Evolutionary conservation across 805 yeast species (phyloP), one percentile per base, ranked within the genome.

Genomic region (Wickerhamomyces ciferrii): DNA sequence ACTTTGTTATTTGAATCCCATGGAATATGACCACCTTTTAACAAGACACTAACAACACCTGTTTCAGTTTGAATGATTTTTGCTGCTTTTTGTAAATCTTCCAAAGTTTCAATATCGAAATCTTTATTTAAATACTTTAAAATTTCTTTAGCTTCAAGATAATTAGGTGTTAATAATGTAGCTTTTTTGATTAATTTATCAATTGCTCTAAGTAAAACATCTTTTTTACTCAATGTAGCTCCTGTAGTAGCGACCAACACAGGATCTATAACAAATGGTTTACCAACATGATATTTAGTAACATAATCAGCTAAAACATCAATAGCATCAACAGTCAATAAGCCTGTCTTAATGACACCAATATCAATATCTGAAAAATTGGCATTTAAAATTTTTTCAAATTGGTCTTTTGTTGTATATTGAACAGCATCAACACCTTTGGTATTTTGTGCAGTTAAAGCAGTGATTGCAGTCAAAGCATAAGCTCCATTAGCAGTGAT

Each of bases 241-340:
- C 96, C 96, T 0, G 94, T 80, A 0, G 96, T 87, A 4, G 94
- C 81, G 10, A 84, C 81, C 78, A 89, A 76, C 5, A 89, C 96
- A 0, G 97, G 96, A 60, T 89, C 97, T 39, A 89, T 71, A 2
- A 87, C 80, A 19, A 88, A 53, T 4, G 66, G 58, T 34, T 71
- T 63, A 1, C 61, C 56, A 2, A 31, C 52, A 21, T 65, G 62
- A 37, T 63, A 54, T 29, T 61, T 53, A 1, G 54, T 58, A 24
- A 78, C 48, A 42, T 66, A 63, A 7, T 64, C 65, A 5, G 60
- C 52, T 38, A 86, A 64, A 0, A 73, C 76, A 2, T 63, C 65
- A 13, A 82, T 72, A 0, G 87, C 81, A 29, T 72, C 81, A 1
- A 58, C 55, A 1, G 84, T 80, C 29, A 85, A 71, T 84, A 90